Evolutionary conservation across 2,329 filamentous ascomycete species (phyloP).

Genomic region (Cercospora sesami): DNA sequence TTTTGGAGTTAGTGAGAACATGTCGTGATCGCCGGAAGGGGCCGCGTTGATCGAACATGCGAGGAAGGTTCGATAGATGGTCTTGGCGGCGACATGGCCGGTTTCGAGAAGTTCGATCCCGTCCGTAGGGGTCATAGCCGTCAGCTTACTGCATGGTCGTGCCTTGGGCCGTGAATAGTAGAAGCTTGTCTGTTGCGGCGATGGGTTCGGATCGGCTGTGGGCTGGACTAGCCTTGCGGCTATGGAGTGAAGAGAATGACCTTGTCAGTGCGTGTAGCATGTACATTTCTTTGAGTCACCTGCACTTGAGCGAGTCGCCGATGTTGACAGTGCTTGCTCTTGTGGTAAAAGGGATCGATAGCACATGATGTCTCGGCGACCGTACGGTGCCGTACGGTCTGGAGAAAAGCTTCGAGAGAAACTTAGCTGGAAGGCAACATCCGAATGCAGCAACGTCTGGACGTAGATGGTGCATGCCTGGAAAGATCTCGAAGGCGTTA

Average conservation of each 20-base stretch:
- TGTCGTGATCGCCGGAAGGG: background rate
- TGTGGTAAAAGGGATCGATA: background rate
- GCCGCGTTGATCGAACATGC: background rate
- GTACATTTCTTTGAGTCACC: background rate
- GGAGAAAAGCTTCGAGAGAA: background rate
- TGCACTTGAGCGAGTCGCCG: background rate
- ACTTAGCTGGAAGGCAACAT: background rate
- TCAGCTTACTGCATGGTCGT: background rate
- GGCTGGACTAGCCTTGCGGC: background rate
- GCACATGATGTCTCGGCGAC: background rate
- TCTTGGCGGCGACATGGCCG: background rate
- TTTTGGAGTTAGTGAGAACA: slow-evolving; percentile 17
- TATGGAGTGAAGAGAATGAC: background rate
- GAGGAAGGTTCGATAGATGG: background rate
- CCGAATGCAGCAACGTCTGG: background rate
- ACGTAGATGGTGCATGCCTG: background rate
- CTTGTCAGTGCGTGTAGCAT: background rate
- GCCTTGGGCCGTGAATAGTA: background rate
- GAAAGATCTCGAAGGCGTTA: background rate
- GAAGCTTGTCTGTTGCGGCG: background rate
- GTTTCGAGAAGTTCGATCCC: background rate
- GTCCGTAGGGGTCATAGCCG: background rate
- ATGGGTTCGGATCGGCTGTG: background rate
- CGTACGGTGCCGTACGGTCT: background rate
- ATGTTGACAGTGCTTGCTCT: background rate